These are phyloP conservation scores for Lichtheimia ramosa DNA, from an alignment of 371 early-diverging fungal species.

Conservation along the genomic window DNA sequence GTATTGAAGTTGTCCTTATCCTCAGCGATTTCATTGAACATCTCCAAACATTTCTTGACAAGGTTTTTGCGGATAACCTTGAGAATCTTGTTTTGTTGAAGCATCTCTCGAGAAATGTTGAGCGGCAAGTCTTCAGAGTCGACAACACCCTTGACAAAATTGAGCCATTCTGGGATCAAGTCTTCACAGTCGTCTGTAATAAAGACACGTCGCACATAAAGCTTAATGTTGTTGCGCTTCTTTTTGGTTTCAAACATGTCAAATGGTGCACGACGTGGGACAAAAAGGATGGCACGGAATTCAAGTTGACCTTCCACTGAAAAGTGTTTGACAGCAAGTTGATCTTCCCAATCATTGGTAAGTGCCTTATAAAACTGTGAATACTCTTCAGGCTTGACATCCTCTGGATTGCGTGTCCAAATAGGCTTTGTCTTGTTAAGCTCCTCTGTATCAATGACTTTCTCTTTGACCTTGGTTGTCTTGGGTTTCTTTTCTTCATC, in stretches of 20 bases:
- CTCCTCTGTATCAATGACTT: slow-evolving; percentile 45
- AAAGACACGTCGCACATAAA: slow-evolving; percentile 86
- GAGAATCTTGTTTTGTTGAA: slow-evolving; percentile 78
- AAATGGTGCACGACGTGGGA: slow-evolving; percentile 73
- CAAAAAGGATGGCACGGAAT: slow-evolving; percentile 77
- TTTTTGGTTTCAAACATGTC: slow-evolving; percentile 61
- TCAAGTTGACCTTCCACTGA: slow-evolving; percentile 81
- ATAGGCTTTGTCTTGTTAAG: slow-evolving; percentile 79
- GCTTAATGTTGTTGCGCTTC: slow-evolving; percentile 76
- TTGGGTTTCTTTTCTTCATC: slow-evolving; percentile 75
- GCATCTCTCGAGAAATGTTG: slow-evolving; percentile 88
- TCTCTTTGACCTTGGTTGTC: slow-evolving; percentile 67
- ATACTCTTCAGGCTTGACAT: slow-evolving; percentile 76
- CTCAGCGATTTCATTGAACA: slow-evolving; percentile 68
- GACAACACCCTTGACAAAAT: slow-evolving; percentile 74
- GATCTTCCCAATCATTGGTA: slow-evolving; percentile 70
- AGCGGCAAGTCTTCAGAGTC: slow-evolving; percentile 87
- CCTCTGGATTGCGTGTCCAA: slow-evolving; percentile 80
- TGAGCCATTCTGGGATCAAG: slow-evolving; percentile 64
- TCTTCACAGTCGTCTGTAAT: slow-evolving; percentile 84
- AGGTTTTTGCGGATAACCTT: slow-evolving; percentile 80
- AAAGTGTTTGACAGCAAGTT: slow-evolving; percentile 73
- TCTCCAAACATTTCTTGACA: slow-evolving; percentile 80
- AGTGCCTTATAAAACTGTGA: slow-evolving; percentile 82
- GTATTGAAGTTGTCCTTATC: slow-evolving; percentile 71